phyloP scores from a whole-genome alignment of 805 yeast species.

The Wickerhamiella vanderwaltii region DNA sequence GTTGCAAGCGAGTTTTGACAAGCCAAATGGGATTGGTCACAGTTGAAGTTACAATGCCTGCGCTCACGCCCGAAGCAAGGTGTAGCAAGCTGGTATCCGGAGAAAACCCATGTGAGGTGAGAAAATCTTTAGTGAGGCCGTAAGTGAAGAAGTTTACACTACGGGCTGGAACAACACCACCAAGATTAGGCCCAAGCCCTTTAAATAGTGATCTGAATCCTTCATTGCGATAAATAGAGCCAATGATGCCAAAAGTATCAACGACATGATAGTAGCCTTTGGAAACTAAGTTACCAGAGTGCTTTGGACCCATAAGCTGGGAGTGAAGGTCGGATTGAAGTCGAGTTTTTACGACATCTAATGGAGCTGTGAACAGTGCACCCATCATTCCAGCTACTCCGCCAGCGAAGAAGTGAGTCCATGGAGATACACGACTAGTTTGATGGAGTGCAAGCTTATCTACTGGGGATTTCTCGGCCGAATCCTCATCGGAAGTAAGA shows the following conservation, averaged over 20 bases:
- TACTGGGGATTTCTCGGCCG: not conserved
- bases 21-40: conserved; percentile 98
- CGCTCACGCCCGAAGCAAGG: conserved; percentile 71
- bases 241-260: conserved; percentile 67
- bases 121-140: conserved; percentile 75
- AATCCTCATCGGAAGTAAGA: conserved; percentile 8
- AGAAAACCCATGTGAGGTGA: conserved; percentile 60
- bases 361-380: conserved; percentile 84
- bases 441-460: conserved; percentile 2
- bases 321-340: conserved; percentile 75
- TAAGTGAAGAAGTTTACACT: conserved; percentile 93
- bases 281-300: conserved; percentile 23
- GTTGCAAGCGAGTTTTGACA: conserved; percentile 83
- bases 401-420: conserved; percentile 37
- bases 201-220: conserved; percentile 81
- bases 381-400: conserved; percentile 95
- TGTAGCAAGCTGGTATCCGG: conserved; percentile 60
- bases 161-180: conserved; percentile 97
- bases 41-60: conserved; percentile 90
- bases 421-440: conserved; percentile 31
- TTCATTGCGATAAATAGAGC: conserved; percentile 56
- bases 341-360: conserved; percentile 92
- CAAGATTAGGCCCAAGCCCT: conserved; percentile 92
- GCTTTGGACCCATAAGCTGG: conserved; percentile 16
- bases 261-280: conserved; percentile 59